A percentile compares a stretch with the other conserved stretches of the same genome.
Conservation (phyloP, 164 flowering plant genomes). For the Annona squamosa region DNA sequence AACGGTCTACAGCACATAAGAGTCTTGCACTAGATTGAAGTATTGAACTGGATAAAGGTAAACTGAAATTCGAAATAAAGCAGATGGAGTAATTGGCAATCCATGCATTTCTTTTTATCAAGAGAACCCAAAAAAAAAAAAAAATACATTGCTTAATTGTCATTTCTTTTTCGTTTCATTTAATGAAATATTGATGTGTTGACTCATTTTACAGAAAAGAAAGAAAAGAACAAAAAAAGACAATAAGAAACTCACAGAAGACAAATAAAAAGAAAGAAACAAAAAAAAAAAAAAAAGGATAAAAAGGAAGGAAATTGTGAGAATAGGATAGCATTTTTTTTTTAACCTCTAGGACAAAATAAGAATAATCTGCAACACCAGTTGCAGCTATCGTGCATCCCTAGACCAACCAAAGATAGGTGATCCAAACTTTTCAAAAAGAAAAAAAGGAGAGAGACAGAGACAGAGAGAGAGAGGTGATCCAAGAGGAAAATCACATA, state of each 20-base stretch:
- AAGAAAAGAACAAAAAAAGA: too few relatives aligned
- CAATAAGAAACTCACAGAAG: too few relatives aligned
- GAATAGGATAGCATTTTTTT: not conserved
- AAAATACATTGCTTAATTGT: not conserved
- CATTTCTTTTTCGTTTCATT: not conserved
- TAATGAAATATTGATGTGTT: not conserved
- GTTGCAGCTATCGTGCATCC: not conserved
- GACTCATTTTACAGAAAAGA: not conserved
- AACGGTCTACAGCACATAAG: too few relatives aligned
- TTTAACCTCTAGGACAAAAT: not conserved
- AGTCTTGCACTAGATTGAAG: not conserved
- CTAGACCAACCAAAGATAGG: constrained; percentile 3
- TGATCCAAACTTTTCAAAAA: not conserved
- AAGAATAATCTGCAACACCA: not conserved
- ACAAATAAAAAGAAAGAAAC: too few relatives aligned
- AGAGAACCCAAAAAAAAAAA: not conserved
- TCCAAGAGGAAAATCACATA: too few relatives aligned
- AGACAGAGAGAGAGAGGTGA: too few relatives aligned
- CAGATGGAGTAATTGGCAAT: not conserved
- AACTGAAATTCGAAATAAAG: not conserved
- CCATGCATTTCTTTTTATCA: not conserved
- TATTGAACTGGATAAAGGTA: not conserved
- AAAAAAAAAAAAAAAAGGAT: too few relatives aligned
- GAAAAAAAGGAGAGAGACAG: too few relatives aligned
- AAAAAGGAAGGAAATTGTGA: not conserved